phyloP scores from a whole-genome alignment of 2,329 filamentous ascomycete genomes.

The Mycosphaerella sp. region DNA sequence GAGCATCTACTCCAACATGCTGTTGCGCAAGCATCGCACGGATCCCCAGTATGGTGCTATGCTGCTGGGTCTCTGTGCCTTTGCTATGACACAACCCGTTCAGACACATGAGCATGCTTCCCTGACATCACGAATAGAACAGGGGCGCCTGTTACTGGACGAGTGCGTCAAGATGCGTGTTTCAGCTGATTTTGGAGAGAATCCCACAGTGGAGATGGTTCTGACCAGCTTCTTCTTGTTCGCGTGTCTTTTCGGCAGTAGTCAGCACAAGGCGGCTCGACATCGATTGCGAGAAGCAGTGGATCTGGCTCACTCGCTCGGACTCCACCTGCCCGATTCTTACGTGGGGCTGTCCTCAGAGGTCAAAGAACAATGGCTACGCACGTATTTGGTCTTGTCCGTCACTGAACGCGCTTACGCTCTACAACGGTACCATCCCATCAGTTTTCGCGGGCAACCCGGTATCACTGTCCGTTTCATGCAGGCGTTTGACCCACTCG shows the following conservation, averaged over 20 bases:
- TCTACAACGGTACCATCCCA: constrained; percentile 38
- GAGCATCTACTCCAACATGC: constrained; percentile 38
- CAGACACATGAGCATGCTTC: constrained; percentile 38
- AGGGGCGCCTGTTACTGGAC: constrained; percentile 39
- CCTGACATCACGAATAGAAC: constrained; percentile 27
- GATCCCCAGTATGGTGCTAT: constrained; percentile 41
- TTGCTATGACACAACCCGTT: constrained; percentile 41
- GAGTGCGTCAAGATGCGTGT: constrained; percentile 42
- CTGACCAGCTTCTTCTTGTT: constrained; percentile 31
- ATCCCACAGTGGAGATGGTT: constrained; percentile 27
- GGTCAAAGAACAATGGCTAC: constrained; percentile 37
- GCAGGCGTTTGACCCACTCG: constrained; percentile 36
- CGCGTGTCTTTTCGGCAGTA: constrained; percentile 27
- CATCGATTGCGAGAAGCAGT: constrained; percentile 29
- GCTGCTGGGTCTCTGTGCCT: constrained; percentile 39
- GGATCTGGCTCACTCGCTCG: constrained; percentile 38
- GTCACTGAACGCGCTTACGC: constrained; percentile 37
- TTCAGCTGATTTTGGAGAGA: constrained; percentile 35
- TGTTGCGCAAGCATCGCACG: constrained; percentile 39
- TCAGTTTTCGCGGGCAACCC: constrained; percentile 39
- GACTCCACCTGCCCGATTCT: constrained; percentile 37
- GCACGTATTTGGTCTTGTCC: constrained; percentile 34
- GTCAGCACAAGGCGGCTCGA: constrained; percentile 27
- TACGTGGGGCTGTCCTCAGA: constrained; percentile 36
- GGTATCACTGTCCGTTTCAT: constrained; percentile 38